Base-by-base conservation (phyloP, 345 rosid genomes). In the Citrus hindsii region DNA sequence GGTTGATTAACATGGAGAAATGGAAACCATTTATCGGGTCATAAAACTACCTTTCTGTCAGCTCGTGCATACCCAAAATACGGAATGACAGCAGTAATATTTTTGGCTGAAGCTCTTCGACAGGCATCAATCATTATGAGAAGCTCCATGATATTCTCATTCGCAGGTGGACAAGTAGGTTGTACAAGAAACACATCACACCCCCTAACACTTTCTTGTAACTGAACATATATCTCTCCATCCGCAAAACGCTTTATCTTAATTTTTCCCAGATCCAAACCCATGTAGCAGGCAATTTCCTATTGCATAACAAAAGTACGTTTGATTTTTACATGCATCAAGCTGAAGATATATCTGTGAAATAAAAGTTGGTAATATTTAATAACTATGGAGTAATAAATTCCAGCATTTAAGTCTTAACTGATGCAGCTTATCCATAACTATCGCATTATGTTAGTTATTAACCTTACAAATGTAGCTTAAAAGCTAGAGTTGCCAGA, bases 41-140 rank as follows among this genome's bases (percentile, higher is more conserved):
- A 69, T 42, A 1, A 14, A 6, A 70, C 16, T 83, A 92, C 99
- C 98, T 95, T 95, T 83, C 98, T 86, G 86, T 95, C 99, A 79
- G 99, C 99, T 79, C 98, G 89, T 64, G 99, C 99, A 81, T 93
- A 93, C 53, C 98, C 99, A 84, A 95, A 95, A 87, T 95, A 95
- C 9, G 99, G 99, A 80, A 95, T 92, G 14, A 95, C 99, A 3
- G 98, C 98, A 4, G 97, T 95, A 38, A 95, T 95, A 48, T 88
- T 92, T 80, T 92, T 93, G 51, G 98, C 99, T 0, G 99, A 95
- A 9, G 98, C 99, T 86, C 98, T 85, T 13, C 98, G 92, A 86
- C 97, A 95, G 69, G 99, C 99, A 86, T 95, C 99, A 73, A 95
- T 86, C 99, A 95, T 95, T 56, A 95, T 84, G 25, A 95, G 90